Conservation (phyloP, 257 asterid species). For the Nicotiana knightiana region DNA sequence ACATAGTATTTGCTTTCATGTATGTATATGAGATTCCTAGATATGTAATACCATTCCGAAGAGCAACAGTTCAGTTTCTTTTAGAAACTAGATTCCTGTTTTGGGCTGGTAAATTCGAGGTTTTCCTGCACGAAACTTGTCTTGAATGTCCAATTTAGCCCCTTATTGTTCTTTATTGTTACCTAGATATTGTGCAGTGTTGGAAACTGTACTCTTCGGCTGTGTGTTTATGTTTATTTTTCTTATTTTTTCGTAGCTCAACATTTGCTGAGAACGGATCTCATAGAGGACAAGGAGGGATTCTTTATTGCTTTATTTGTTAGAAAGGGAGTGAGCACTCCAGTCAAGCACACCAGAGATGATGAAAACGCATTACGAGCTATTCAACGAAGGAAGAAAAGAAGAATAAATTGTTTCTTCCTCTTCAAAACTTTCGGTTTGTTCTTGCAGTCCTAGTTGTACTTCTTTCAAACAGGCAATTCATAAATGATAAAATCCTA, state of each 20-base stretch:
- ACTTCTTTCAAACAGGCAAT: neutral
- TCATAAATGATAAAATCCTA: neutral
- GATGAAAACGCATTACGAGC: neutral
- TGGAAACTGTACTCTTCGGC: neutral
- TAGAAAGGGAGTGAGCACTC: slow-evolving; percentile 18
- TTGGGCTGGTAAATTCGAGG: neutral
- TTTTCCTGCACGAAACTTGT: neutral
- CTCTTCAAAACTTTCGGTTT: slow-evolving; percentile 3
- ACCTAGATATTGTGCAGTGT: neutral
- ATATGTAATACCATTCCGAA: neutral
- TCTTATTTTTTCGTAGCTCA: slow-evolving; percentile 36
- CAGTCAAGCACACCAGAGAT: neutral
- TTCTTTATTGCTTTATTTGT: slow-evolving; percentile 77
- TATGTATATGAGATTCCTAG: neutral
- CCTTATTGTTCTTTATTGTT: neutral
- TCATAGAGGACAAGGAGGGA: slow-evolving; percentile 68
- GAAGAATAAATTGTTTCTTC: neutral
- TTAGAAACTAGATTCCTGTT: neutral
- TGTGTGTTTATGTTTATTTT: neutral
- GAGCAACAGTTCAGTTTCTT: neutral
- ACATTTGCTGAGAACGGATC: slow-evolving; percentile 60
- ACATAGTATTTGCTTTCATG: neutral
- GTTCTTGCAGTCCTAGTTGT: neutral
- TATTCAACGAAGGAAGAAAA: neutral
- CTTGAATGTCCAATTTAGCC: neutral